Evolutionary conservation across 106 monocot genomes (phyloP).

Genomic region (Dioscorea zingiberensis): DNA sequence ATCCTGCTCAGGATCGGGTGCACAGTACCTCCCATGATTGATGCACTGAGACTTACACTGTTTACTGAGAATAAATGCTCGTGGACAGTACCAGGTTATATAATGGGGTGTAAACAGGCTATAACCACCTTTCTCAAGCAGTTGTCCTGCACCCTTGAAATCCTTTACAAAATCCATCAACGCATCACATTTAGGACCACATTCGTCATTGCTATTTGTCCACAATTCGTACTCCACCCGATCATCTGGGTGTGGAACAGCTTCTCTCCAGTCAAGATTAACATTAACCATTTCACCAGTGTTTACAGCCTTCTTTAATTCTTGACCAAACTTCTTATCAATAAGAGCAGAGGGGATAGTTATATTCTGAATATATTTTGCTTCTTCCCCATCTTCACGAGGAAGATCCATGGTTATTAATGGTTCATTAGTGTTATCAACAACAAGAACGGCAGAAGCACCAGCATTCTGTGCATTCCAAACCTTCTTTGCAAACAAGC

Average conservation of each 20-base stretch:
- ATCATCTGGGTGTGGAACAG: conserved; percentile 97
- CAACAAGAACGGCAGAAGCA: conserved; percentile 88
- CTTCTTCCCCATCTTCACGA: conserved; percentile 72
- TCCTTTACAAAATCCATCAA: conserved; percentile 81
- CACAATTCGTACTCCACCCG: conserved; percentile 97
- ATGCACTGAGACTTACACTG: conserved; percentile 98
- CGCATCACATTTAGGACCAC: conserved; percentile 92
- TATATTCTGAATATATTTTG: conserved; percentile 78
- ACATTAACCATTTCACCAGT: conserved; percentile 90
- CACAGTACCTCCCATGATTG: conserved; percentile 93
- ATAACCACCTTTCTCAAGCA: conserved; percentile 85
- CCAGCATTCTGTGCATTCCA: conserved; percentile 93
- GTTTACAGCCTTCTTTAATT: conserved; percentile 62
- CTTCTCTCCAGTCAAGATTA: conserved; percentile 95
- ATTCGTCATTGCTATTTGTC: conserved; percentile 98
- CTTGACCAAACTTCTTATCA: conserved; percentile 68
- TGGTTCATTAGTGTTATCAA: conserved; percentile 82
- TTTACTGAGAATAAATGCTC: conserved; percentile 79
- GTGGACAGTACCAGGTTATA: conserved; percentile 97
- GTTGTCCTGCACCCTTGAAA: conserved; percentile 87
- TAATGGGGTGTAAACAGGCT: conserved; percentile 99
- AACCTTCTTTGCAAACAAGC: conserved; percentile 88
- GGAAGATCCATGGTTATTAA: conserved; percentile 97
- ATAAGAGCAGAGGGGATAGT: conserved; percentile 95
- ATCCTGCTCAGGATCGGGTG: conserved; percentile 97